Base-by-base conservation (phyloP, 768 basidiomycete genomes). In the Podaxis sp. region DNA sequence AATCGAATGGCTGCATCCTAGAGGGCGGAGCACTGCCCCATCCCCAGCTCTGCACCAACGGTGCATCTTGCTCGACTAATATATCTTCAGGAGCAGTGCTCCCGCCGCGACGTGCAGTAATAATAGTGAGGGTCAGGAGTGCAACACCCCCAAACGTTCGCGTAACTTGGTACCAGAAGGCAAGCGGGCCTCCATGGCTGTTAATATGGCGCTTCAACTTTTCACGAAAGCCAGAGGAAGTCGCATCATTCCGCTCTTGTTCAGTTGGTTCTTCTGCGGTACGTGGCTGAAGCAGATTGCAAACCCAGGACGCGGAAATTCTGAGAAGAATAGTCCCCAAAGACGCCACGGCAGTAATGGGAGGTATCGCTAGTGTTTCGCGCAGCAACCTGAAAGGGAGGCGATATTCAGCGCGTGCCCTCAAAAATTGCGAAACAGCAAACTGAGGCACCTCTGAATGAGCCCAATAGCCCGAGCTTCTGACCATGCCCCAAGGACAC, bases 101-200 rank as follows among this genome's bases (percentile, higher is more conserved):
- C 41, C 73, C 70, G 53, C 77, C 70, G 40, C 76, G 71, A 17
- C 74, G 56, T 24, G 78, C 64, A 41, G 82, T 67, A 2, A 79
- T 77, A 55, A 83, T 71, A 7, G 82, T 83, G 15, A 88, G 68
- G 4, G 73, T 79, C 24, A 88, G 73, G n/a, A 88, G 76, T 2
- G 74, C 71, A 27, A 80, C 70, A 54, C 79, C 78, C 29, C 77
- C 77, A 2, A 82, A 57, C 4, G 85, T 71, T 24, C 87, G 77
- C 1, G 75, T 65, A 36, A 84, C 56, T 64, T 81, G 82, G 71
- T 79, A 80, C 13, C 69, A 68, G 70, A 84, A 85, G 25, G 84
- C 80, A 13, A 72, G 70, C 4, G 69, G 64, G 9, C 85, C 86
- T 4, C 84, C 82, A 57, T 81, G 78, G 12, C 70, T 65, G 15